These are phyloP conservation scores for Microdochium bolleyi DNA, from an alignment of 2,329 filamentous ascomycete genomes.

Conservation along the genomic window DNA sequence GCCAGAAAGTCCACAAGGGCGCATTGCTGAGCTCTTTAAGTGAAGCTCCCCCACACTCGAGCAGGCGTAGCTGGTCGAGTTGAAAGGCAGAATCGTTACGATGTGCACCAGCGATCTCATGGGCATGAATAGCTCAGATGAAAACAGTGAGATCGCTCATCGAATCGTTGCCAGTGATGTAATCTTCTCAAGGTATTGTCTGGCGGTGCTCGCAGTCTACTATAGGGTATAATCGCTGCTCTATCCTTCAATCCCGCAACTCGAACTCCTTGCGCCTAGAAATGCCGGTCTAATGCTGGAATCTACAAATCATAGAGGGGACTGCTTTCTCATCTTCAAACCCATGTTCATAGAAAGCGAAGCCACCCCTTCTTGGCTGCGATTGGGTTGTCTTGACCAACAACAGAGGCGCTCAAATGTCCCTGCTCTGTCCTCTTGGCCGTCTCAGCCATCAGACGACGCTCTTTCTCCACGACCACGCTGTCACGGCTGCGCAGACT, in stretches of 20 bases:
- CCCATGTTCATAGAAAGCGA: background rate
- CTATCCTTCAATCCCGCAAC: background rate
- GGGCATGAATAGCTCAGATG: too few relatives aligned
- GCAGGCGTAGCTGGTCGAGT: too few relatives aligned
- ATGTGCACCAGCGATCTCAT: too few relatives aligned
- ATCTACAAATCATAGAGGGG: background rate
- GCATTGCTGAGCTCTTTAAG: too few relatives aligned
- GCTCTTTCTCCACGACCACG: constrained; percentile 19
- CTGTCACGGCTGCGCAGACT: constrained; percentile 18
- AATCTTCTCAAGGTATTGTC: too few relatives aligned
- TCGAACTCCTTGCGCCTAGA: background rate
- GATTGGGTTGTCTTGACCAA: background rate
- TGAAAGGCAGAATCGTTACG: too few relatives aligned
- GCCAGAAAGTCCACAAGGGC: too few relatives aligned
- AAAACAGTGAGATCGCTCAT: too few relatives aligned
- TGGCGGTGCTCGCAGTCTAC: too few relatives aligned
- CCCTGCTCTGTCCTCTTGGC: background rate
- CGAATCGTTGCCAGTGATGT: too few relatives aligned
- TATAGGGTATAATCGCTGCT: background rate
- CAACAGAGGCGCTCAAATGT: background rate
- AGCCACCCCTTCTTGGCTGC: background rate
- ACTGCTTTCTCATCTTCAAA: background rate
- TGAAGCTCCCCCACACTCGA: too few relatives aligned
- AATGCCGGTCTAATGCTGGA: background rate
- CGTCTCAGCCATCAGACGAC: background rate